A percentile compares a stretch with the other conserved stretches of the same genome.
phyloP scores from a whole-genome alignment of 805 yeast genomes.

The Myxozyma udenii region DNA sequence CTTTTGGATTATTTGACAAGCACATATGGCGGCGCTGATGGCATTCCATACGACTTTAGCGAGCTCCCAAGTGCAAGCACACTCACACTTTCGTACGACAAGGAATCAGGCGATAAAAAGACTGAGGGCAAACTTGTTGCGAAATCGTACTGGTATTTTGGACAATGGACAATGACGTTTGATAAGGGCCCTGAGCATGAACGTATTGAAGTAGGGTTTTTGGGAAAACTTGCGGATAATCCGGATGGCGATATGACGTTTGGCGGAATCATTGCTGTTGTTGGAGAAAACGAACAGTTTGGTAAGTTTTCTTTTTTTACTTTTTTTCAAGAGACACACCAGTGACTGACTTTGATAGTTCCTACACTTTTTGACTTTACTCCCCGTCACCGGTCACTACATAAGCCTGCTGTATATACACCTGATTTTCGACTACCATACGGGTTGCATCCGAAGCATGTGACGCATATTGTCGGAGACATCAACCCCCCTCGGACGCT shows the following conservation, averaged over 20 bases:
- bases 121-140: slow-evolving; percentile 12
- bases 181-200: slow-evolving; percentile 6
- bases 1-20: slow-evolving; percentile 4
- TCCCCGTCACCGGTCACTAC: slow-evolving; percentile 19
- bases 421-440: slow-evolving; percentile 26
- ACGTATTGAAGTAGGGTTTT: slow-evolving; percentile 22
- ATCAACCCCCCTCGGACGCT: slow-evolving; percentile 17
- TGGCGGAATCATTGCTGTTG: slow-evolving; percentile 28
- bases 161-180: slow-evolving; percentile 19
- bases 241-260: slow-evolving; percentile 23
- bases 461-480: slow-evolving; percentile 17
- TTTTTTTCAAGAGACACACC: background rate
- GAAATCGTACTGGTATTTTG: slow-evolving; percentile 24
- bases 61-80: slow-evolving; percentile 10
- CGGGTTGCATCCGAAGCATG: slow-evolving; percentile 28
- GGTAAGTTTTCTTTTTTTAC: slow-evolving; percentile 7
- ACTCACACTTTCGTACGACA: slow-evolving; percentile 13
- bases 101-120: slow-evolving; percentile 3
- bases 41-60: background rate
- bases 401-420: slow-evolving; percentile 10
- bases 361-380: slow-evolving; percentile 26
- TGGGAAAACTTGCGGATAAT: slow-evolving; percentile 19
- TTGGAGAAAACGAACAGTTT: slow-evolving; percentile 28
- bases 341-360: slow-evolving; percentile 3
- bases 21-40: slow-evolving; percentile 1